phyloP scores from a whole-genome alignment of 1,284 basidiomycete species.

The Cutaneotrichosporon arboriforme region DNA sequence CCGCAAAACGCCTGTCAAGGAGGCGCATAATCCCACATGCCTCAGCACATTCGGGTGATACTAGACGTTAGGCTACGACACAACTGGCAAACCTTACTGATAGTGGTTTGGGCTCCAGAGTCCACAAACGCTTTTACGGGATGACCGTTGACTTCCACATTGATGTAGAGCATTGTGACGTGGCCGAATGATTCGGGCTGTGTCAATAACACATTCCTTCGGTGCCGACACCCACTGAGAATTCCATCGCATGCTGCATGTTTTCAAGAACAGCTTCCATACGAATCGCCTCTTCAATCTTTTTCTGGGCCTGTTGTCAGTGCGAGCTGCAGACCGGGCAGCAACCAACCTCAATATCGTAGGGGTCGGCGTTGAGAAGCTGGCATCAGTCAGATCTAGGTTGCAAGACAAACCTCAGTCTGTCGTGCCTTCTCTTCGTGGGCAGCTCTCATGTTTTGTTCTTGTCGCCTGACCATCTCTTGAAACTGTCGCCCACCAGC shows the following conservation, averaged over 20 bases:
- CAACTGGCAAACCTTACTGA: too few species aligned
- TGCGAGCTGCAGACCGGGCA: too few species aligned
- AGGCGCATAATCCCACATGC: conserved; percentile 91
- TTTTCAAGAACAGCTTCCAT: conserved; percentile 88
- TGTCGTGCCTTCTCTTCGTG: conserved; percentile 60
- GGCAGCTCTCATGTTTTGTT: conserved; percentile 55
- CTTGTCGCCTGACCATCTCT: conserved; percentile 62
- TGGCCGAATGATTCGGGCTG: conserved; percentile 86
- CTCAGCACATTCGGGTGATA: conserved; percentile 92
- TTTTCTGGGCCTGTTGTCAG: conserved; percentile 65
- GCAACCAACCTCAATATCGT: conserved; percentile 80
- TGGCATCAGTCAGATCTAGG: conserved; percentile 47
- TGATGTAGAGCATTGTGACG: conserved; percentile 83
- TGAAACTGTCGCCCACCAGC: conserved; percentile 67
- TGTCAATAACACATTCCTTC: conserved; percentile 55
- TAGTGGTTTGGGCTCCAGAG: conserved; percentile 92
- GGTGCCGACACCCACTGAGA: conserved; percentile 50
- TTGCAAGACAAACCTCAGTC: conserved; percentile 50
- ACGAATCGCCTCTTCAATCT: conserved; percentile 89
- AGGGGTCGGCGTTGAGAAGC: conserved; percentile 74
- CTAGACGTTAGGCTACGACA: conserved; percentile 50
- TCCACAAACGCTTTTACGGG: conserved; percentile 96
- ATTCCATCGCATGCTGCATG: conserved; percentile 84
- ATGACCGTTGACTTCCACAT: conserved; percentile 83
- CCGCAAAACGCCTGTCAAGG: conserved; percentile 78